phyloP scores from a whole-genome alignment of 257 asterid genomes.

The Avicennia marina region DNA sequence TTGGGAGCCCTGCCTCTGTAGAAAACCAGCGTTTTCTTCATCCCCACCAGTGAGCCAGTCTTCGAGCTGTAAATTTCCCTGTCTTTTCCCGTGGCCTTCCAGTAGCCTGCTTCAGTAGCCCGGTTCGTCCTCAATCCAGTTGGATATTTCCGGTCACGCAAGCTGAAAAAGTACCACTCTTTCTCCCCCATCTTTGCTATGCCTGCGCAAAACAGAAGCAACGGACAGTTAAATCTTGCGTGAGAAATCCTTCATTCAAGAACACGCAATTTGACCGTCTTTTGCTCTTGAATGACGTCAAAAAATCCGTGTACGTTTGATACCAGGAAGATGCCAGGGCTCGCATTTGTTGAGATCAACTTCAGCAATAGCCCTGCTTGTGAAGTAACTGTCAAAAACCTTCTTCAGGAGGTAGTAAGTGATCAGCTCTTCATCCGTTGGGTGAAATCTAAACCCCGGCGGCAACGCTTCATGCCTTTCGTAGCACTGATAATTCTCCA shows the following conservation, averaged over 20 bases:
- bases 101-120: slow-evolving; percentile 86
- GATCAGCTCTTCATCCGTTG: slow-evolving; percentile 85
- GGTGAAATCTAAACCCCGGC: slow-evolving; percentile 86
- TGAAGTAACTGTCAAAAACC: slow-evolving; percentile 56
- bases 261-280: no score
- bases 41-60: slow-evolving; percentile 69
- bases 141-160: slow-evolving; percentile 79
- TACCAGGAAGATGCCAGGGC: slow-evolving; percentile 97
- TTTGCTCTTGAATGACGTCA: no score
- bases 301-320: no score
- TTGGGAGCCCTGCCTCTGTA: slow-evolving; percentile 84
- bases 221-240: no score
- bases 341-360: slow-evolving; percentile 88
- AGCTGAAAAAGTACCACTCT: slow-evolving; percentile 87
- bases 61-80: slow-evolving; percentile 72
- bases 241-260: no score
- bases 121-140: slow-evolving; percentile 85
- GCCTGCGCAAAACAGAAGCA: slow-evolving; percentile 20
- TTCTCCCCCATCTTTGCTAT: slow-evolving; percentile 86
- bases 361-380: slow-evolving; percentile 70
- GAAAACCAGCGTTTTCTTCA: slow-evolving; percentile 98
- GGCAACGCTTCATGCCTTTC: slow-evolving; percentile 50
- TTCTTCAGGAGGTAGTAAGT: slow-evolving; percentile 73
- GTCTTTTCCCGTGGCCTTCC: no score
- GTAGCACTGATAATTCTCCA: slow-evolving; percentile 33